phyloP scores from a whole-genome alignment of 2,329 filamentous ascomycete species.

The Trichophyton rubrum region DNA sequence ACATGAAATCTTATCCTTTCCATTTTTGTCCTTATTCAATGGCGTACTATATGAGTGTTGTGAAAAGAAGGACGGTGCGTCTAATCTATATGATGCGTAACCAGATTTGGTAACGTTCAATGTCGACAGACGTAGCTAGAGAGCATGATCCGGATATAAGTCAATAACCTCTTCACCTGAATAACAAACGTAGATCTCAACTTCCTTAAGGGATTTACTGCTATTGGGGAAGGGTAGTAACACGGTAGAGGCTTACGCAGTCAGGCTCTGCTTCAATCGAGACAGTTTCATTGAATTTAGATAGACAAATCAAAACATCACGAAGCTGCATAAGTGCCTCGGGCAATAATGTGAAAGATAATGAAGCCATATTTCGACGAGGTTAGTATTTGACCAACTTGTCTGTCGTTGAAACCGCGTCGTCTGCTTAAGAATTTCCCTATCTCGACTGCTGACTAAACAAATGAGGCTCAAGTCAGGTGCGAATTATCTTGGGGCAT shows the following conservation, averaged over 20 bases:
- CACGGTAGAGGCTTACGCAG: conserved; percentile 32
- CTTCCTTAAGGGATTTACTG: not conserved
- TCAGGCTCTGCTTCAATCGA: conserved; percentile 49
- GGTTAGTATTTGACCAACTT: not conserved
- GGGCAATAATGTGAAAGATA: conserved; percentile 44
- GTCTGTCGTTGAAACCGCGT: not conserved
- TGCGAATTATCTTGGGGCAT: not conserved
- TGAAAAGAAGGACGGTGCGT: conserved; percentile 44
- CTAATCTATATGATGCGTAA: conserved; percentile 48
- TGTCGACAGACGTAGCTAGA: conserved; percentile 47
- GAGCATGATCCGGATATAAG: not conserved
- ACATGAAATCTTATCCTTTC: conserved; percentile 43
- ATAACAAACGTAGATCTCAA: not conserved
- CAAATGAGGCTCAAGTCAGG: not conserved
- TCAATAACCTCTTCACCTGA: not conserved
- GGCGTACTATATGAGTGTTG: conserved; percentile 40
- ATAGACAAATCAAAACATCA: conserved; percentile 47
- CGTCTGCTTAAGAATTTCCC: not conserved
- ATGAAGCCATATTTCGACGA: conserved; percentile 14
- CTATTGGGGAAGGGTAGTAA: not conserved
- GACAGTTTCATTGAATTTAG: conserved; percentile 52
- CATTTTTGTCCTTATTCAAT: conserved; percentile 12
- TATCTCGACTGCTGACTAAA: not conserved
- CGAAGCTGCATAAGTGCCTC: conserved; percentile 45
- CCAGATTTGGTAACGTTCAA: conserved; percentile 52